These are phyloP conservation scores for Bipolaris victoriae DNA, from an alignment of 2,329 filamentous ascomycete genomes.

Conservation along the genomic window DNA sequence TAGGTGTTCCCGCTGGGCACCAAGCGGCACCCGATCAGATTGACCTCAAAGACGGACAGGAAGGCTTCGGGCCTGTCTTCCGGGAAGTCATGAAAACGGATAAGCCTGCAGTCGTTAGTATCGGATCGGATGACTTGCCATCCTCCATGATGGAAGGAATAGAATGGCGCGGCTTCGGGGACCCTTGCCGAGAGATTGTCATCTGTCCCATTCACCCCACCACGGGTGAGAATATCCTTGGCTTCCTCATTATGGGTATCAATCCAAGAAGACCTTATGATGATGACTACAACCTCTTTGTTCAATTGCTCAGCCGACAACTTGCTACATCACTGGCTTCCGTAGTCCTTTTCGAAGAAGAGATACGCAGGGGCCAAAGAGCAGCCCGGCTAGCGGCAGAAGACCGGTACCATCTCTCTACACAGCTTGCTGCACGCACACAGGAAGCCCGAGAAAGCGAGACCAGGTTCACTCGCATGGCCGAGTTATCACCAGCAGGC, in stretches of 20 bases:
- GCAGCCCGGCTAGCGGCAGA: constrained; percentile 76
- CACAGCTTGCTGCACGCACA: constrained; percentile 70
- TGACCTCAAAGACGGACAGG: constrained; percentile 71
- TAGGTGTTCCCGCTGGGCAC: constrained; percentile 72
- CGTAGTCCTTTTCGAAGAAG: constrained; percentile 82
- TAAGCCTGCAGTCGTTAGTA: constrained; percentile 70
- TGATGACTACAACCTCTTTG: constrained; percentile 78
- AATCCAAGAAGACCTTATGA: constrained; percentile 82
- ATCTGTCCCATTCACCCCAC: constrained; percentile 81
- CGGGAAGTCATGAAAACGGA: constrained; percentile 74
- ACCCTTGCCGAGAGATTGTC: constrained; percentile 72
- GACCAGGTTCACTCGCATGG: constrained; percentile 81
- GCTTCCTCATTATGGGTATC: constrained; percentile 78
- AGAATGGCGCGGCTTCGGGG: constrained; percentile 72
- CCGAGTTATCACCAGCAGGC: constrained; percentile 81
- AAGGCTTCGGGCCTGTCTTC: constrained; percentile 78
- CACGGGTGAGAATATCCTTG: constrained; percentile 73
- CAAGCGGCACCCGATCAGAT: constrained; percentile 64
- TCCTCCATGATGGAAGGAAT: constrained; percentile 69
- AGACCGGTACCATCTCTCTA: constrained; percentile 77
- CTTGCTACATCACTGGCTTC: constrained; percentile 81
- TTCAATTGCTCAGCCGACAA: constrained; percentile 75
- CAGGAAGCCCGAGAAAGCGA: constrained; percentile 67
- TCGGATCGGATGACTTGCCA: constrained; percentile 71
- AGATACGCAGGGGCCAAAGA: constrained; percentile 75